Base-by-base conservation (phyloP, 208 protist genomes). In the Leishmania gerbilli region DNA sequence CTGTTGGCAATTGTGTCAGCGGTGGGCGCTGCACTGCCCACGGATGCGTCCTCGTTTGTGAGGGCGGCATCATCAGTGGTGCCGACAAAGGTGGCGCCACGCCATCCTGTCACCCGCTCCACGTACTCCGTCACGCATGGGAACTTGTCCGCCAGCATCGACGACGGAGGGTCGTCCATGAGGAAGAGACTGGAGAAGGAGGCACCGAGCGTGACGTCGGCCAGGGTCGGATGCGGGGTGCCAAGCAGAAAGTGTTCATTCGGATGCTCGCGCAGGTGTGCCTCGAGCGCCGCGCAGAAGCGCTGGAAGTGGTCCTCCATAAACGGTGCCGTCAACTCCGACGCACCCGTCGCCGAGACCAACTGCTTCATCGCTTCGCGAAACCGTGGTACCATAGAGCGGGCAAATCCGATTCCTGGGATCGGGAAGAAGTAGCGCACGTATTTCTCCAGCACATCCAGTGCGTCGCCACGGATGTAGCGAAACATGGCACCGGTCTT, bases 241-340 rank as follows among this genome's bases (percentile, higher is more conserved):
- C 92, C 83, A 45, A 98, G 88, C 51, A 98, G 47, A 85, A 93
- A 96, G 51, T 68, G 21, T 40, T 84, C 71, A 21, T 85, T 76
- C 2, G 85, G 85, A 62, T 91, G 77, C 19, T 82, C 58, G 34
- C 71, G 64, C 76, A 98, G 91, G 81, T 98, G 95, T 0, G 71
- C 72, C 21, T 98, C 92, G 1, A 98, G 89, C 7, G 92, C 87
- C 4, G 40, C 55, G 82, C 95, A 98, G 71, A 98, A 79, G 31
- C 87, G 87, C 21, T 87, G 37, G 77, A 98, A 98, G 85, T 98
- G 95, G 77, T 96, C 89, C 31, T 89, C 87, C 86, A 96, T 93
- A 81, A 89, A 98, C 34, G 88, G 88, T 13, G 87, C 89, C 56
- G 91, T 94, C 64, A 87, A 83, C 51, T 91, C 77, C 8, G 86